Base-by-base conservation (phyloP, 805 yeast genomes). In the Candida succiphila region DNA sequence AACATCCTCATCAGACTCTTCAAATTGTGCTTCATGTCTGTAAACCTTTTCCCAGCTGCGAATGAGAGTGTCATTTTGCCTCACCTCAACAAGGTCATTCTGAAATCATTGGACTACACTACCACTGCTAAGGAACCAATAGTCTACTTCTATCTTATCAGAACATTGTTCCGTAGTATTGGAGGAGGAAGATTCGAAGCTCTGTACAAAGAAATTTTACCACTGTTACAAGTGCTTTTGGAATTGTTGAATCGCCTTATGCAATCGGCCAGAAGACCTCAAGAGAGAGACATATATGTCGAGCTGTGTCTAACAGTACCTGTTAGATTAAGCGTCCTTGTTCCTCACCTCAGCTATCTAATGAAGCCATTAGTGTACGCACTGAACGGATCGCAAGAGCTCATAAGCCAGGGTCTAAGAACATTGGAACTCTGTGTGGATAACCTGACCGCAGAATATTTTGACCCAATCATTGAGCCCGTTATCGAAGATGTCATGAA, bases 181-280 rank as follows among this genome's bases (percentile, higher is more conserved):
- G 95, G 96, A 23, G 97, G 98, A 32, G 98, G 98, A 6, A 67
- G 97, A 37, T 89, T 92, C 52, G 99, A 92, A 54, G 77, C 79
- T 34, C 63, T 92, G 14, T 94, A 94, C 61, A 85, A 92, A 45
- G 95, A 88, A 40, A 89, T 94, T 15, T 71, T 87, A 63, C 98
- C 98, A 0, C 65, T 92, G 25, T 60, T 92, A 29, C 97, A 94
- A 36, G 86, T 83, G 1, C 61, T 92, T 27, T 61, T 92, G 27
- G 96, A 87, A 41, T 79, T 94, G 2, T 66, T 92, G 42, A 89
- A 89, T 53, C 72, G 84, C 44, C 69, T 88, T 64, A 76, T 92
- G 27, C 68, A 77, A 18, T 81, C 86, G 17, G 87, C 97, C 3
- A 67, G 94, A 34, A 66, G 87, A 27, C 86, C 95, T 0, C 89